Percentiles rank a stretch among this genome's conserved stretches.
Evolutionary conservation across 306 rosid species (phyloP).

Genomic region (Corylus heterophylla): DNA sequence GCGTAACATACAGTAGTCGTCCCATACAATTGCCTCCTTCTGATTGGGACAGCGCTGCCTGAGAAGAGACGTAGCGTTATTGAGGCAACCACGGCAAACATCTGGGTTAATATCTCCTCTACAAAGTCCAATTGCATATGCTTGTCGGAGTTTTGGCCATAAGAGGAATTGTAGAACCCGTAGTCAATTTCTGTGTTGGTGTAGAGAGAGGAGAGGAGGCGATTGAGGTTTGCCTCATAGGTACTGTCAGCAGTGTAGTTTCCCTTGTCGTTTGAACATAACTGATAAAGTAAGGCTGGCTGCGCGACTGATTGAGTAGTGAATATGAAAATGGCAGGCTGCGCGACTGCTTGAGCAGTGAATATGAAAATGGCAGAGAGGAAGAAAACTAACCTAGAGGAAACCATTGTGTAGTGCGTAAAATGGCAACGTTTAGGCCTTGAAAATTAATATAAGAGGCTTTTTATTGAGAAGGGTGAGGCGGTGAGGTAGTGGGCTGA

Average conservation of each 20-base stretch:
- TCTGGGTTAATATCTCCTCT: neutral
- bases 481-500: no score
- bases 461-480: neutral
- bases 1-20: conserved; percentile 38
- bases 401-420: conserved; percentile 2
- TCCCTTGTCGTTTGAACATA: conserved; percentile 11
- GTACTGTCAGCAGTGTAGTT: conserved; percentile 43
- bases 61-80: conserved; percentile 30
- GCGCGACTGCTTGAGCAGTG: conserved; percentile 25
- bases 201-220: no score
- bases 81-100: conserved; percentile 45
- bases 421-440: no score
- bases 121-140: no score
- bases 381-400: conserved; percentile 16
- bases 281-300: neutral
- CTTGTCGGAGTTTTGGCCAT: no score
- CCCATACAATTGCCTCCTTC: conserved; percentile 46
- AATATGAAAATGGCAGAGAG: conserved; percentile 11
- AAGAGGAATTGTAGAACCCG: no score
- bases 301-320: no score
- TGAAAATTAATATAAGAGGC: neutral
- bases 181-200: no score
- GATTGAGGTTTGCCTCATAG: conserved; percentile 9
- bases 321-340: neutral
- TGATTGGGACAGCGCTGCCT: conserved; percentile 37